phyloP scores from a whole-genome alignment of 1,284 basidiomycete genomes.

The Ganoderma boninense region DNA sequence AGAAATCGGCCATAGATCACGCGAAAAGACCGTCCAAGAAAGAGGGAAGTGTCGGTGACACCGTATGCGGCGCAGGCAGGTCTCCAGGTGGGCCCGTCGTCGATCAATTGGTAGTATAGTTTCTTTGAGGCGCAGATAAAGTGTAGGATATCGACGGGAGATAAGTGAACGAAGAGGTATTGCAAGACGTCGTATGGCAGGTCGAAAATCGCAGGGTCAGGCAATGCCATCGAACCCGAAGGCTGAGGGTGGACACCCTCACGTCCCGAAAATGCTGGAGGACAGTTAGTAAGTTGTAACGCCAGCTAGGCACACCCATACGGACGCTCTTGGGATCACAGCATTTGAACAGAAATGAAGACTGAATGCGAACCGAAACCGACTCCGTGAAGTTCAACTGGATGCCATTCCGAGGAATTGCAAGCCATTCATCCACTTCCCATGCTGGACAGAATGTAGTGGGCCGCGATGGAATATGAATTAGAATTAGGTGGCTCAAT shows the following conservation, averaged over 20 bases:
- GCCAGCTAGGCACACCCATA: not conserved
- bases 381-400: too few species aligned
- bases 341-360: too few species aligned
- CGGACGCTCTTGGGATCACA: too few species aligned
- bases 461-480: too few species aligned
- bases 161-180: conserved; percentile 24
- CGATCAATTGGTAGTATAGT: conserved; percentile 26
- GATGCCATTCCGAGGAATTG: too few species aligned
- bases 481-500: too few species aligned
- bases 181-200: conserved; percentile 36
- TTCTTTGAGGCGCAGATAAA: conserved; percentile 23
- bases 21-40: conserved; percentile 30
- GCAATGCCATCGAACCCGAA: not conserved
- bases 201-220: conserved; percentile 7
- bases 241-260: not conserved
- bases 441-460: too few species aligned
- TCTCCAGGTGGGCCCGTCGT: conserved; percentile 34
- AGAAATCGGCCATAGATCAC: conserved; percentile 33
- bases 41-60: conserved; percentile 19
- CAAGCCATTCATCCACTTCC: too few species aligned
- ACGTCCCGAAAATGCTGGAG: not conserved
- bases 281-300: not conserved
- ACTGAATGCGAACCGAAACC: too few species aligned
- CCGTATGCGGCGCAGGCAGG: conserved; percentile 30
- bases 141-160: conserved; percentile 28